Evolutionary conservation across 768 basidiomycete species (phyloP).

Genomic region (Lenzites betulinus): DNA sequence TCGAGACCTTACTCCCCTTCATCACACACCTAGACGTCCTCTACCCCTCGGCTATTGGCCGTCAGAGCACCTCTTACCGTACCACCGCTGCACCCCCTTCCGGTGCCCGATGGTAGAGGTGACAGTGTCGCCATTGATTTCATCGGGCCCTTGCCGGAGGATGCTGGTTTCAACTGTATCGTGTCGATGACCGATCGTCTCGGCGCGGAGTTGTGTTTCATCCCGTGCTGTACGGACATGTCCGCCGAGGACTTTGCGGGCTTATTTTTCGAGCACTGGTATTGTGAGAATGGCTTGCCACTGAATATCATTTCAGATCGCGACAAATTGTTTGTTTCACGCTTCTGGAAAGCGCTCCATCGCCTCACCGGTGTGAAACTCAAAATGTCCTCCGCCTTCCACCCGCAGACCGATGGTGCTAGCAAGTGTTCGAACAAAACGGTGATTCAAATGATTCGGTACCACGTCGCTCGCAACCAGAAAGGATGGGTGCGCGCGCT

Average conservation of each 20-base stretch:
- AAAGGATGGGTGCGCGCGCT: slow-evolving; percentile 18
- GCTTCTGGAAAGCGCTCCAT: slow-evolving; percentile 38
- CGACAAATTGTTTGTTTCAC: slow-evolving; percentile 35
- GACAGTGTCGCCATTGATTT: slow-evolving; percentile 33
- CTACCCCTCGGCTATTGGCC: no score
- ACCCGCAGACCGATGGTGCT: slow-evolving; percentile 41
- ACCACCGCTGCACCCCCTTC: slow-evolving; percentile 30
- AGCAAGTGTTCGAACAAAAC: slow-evolving; percentile 35
- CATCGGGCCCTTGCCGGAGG: slow-evolving; percentile 33
- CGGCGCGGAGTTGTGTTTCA: slow-evolving; percentile 14
- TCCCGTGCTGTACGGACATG: slow-evolving; percentile 14
- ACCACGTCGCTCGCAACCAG: slow-evolving; percentile 27
- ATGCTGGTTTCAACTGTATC: slow-evolving; percentile 29
- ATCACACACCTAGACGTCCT: no score
- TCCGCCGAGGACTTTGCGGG: slow-evolving; percentile 22
- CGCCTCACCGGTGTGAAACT: slow-evolving; percentile 31
- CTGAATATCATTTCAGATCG: slow-evolving; percentile 36
- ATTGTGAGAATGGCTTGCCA: slow-evolving; percentile 33
- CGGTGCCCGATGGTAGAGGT: slow-evolving; percentile 24
- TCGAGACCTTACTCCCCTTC: no score
- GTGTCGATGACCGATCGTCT: slow-evolving; percentile 29
- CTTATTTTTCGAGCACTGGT: slow-evolving; percentile 33
- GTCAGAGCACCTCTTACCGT: no score
- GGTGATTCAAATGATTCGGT: slow-evolving; percentile 27
- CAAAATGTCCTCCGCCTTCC: slow-evolving; percentile 36